A percentile compares a stretch with the other conserved stretches of the same genome.
Conservation (phyloP, 192 early-diverging fungal species). For the Linnemannia zychae region DNA sequence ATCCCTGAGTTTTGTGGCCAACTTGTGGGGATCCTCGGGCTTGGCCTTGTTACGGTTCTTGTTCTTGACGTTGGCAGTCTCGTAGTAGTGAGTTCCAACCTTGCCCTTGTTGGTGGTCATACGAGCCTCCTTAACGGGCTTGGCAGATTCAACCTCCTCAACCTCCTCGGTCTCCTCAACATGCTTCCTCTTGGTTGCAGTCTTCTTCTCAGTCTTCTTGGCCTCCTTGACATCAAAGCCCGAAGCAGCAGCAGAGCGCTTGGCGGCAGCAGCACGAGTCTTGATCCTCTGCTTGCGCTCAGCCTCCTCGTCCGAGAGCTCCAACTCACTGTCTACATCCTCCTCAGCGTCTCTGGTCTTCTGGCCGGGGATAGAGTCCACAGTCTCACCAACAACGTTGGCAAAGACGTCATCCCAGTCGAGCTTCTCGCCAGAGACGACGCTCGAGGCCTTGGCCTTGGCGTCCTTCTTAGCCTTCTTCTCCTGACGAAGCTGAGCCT, state of each 20-base stretch:
- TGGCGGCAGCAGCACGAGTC: slow-evolving; percentile 47
- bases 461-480: slow-evolving; percentile 61
- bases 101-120: slow-evolving; percentile 96
- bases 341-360: slow-evolving; percentile 59
- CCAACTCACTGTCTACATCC: slow-evolving; percentile 63
- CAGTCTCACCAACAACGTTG: slow-evolving; percentile 77
- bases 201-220: slow-evolving; percentile 36
- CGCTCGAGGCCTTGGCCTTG: slow-evolving; percentile 47
- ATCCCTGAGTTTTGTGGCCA: slow-evolving; percentile 61
- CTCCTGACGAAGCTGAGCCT: slow-evolving; percentile 55
- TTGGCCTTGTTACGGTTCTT: slow-evolving; percentile 86
- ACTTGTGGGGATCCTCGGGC: slow-evolving; percentile 73
- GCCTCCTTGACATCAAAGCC: slow-evolving; percentile 41
- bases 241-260: slow-evolving; percentile 32
- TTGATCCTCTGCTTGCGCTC: slow-evolving; percentile 57
- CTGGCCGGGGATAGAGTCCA: slow-evolving; percentile 52
- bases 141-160: slow-evolving; percentile 49
- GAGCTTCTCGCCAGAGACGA: slow-evolving; percentile 61
- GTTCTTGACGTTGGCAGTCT: slow-evolving; percentile 96
- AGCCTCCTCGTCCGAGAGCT: slow-evolving; percentile 59
- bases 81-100: slow-evolving; percentile 92
- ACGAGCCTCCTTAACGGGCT: slow-evolving; percentile 74
- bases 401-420: slow-evolving; percentile 94
- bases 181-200: slow-evolving; percentile 39
- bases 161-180: slow-evolving; percentile 45